These are phyloP conservation scores for Trametes sanguinea DNA, from an alignment of 768 basidiomycete species.

Conservation along the genomic window DNA sequence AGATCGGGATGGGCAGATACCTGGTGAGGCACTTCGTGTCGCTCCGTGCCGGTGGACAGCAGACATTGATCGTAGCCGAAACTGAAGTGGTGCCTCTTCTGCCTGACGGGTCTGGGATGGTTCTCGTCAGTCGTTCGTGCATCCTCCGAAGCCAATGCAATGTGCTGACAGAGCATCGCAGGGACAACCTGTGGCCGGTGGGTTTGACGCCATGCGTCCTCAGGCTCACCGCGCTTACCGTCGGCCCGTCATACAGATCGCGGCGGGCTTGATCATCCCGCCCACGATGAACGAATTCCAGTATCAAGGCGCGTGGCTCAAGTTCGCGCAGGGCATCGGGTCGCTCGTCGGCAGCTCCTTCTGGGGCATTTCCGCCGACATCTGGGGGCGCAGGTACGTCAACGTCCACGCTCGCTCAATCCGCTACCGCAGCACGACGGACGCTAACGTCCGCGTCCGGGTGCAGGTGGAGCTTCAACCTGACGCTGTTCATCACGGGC, in stretches of 20 bases:
- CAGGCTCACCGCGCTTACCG: neutral
- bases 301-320: slow-evolving; percentile 61
- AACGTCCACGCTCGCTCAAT: neutral
- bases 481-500: slow-evolving; percentile 66
- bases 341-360: slow-evolving; percentile 67
- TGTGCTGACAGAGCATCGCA: slow-evolving; percentile 25
- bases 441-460: neutral
- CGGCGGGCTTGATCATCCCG: slow-evolving; percentile 64
- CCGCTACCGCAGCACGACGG: neutral
- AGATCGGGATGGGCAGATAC: slow-evolving; percentile 59
- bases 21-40: slow-evolving; percentile 37
- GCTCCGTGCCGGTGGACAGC: slow-evolving; percentile 6
- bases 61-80: neutral
- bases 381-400: slow-evolving; percentile 61
- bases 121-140: slow-evolving; percentile 52
- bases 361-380: slow-evolving; percentile 68
- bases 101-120: slow-evolving; percentile 75
- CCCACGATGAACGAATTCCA: slow-evolving; percentile 68
- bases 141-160: neutral
- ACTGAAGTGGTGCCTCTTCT: slow-evolving; percentile 57
- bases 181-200: slow-evolving; percentile 76
- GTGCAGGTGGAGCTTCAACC: slow-evolving; percentile 55
- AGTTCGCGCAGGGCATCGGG: slow-evolving; percentile 72
- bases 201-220: slow-evolving; percentile 22
- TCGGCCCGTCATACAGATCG: slow-evolving; percentile 42